Conservation (phyloP, 2,329 filamentous ascomycete genomes). For the Diaporthe aspalathi region DNA sequence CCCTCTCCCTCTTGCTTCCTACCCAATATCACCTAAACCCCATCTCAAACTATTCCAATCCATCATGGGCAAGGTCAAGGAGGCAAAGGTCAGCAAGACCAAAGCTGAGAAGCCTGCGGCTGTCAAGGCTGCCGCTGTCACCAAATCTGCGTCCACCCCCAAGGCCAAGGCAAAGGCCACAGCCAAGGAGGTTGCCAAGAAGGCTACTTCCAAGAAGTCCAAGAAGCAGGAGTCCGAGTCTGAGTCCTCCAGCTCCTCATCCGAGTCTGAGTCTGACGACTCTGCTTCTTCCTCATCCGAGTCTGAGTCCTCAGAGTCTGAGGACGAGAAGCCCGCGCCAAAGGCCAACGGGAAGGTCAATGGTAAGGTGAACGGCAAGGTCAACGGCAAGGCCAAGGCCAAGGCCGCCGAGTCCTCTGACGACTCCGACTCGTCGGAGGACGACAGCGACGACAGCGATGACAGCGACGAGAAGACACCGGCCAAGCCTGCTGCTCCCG, state of each 20-base stretch:
- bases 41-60: slow-evolving; percentile 41
- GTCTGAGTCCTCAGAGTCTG: slow-evolving; percentile 50
- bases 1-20: slow-evolving; percentile 39
- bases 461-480: slow-evolving; percentile 47
- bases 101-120: slow-evolving; percentile 61
- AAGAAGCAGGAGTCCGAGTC: slow-evolving; percentile 57
- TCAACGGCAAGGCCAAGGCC: slow-evolving; percentile 51
- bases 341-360: slow-evolving; percentile 45
- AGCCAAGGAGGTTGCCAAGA: slow-evolving; percentile 69
- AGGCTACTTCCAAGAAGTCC: slow-evolving; percentile 60
- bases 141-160: slow-evolving; percentile 74
- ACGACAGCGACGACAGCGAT: slow-evolving; percentile 46
- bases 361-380: slow-evolving; percentile 47
- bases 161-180: slow-evolving; percentile 76
- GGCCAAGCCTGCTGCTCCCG: slow-evolving; percentile 42
- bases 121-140: slow-evolving; percentile 75
- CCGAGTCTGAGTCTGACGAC: slow-evolving; percentile 49
- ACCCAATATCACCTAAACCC: slow-evolving; percentile 22
- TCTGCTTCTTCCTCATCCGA: slow-evolving; percentile 51
- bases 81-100: slow-evolving; percentile 64
- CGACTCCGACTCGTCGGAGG: slow-evolving; percentile 49
- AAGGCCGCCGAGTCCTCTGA: slow-evolving; percentile 51
- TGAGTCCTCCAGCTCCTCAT: slow-evolving; percentile 47
- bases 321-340: slow-evolving; percentile 50
- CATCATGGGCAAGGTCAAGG: slow-evolving; percentile 76